Conservation (phyloP, 2,329 filamentous ascomycete genomes). For the Fusarium hostae region DNA sequence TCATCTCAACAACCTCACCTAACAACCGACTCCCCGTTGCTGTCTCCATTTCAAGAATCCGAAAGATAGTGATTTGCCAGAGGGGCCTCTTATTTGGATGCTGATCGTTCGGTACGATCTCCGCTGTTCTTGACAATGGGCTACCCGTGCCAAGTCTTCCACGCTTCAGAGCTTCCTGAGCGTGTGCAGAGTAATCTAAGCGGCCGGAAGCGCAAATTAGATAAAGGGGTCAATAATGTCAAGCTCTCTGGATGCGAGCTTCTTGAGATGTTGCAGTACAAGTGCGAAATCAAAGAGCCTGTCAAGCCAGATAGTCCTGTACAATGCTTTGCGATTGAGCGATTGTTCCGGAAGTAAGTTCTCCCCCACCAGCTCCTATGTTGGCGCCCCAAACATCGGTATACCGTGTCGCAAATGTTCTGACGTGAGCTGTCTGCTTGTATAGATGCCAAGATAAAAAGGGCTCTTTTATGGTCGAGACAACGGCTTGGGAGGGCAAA, state of each 20-base stretch:
- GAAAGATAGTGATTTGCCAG: background rate
- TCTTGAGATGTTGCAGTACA: conserved; percentile 69
- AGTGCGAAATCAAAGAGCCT: conserved; percentile 65
- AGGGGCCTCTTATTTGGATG: background rate
- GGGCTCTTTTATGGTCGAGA: conserved; percentile 70
- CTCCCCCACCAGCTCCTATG: background rate
- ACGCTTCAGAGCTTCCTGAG: conserved; percentile 61
- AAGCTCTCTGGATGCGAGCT: conserved; percentile 67
- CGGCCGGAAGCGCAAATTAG: conserved; percentile 65
- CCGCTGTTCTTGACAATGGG: conserved; percentile 58
- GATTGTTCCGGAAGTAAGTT: conserved; percentile 69
- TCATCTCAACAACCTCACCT: conserved; percentile 66
- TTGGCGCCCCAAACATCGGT: background rate
- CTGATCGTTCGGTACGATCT: background rate
- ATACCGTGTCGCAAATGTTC: background rate
- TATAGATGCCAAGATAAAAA: conserved; percentile 68
- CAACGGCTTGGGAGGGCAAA: conserved; percentile 69
- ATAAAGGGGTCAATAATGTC: conserved; percentile 52
- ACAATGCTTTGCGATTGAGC: conserved; percentile 66
- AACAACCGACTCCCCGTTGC: conserved; percentile 62
- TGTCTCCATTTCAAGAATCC: conserved; percentile 48
- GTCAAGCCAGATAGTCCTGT: conserved; percentile 59
- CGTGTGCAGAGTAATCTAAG: conserved; percentile 60
- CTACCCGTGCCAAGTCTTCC: conserved; percentile 66
- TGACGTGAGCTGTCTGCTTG: conserved; percentile 11